Evolutionary conservation across 768 basidiomycete genomes (phyloP).

Genomic region (Russula vinacea): DNA sequence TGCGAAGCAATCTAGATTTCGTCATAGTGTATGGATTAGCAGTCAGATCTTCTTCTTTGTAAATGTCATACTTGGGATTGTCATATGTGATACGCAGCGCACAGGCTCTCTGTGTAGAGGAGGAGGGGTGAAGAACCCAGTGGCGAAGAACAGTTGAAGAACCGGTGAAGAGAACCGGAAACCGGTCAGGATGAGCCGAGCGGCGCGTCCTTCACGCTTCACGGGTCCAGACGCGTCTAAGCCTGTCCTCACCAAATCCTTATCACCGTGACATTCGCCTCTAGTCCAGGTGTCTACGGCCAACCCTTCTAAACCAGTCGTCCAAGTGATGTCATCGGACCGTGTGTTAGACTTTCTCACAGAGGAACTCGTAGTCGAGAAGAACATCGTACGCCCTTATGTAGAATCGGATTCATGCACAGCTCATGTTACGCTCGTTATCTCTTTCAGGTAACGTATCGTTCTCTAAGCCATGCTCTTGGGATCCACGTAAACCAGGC

Average conservation of each 20-base stretch:
- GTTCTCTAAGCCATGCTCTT: conserved; percentile 68
- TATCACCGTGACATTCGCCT: not conserved
- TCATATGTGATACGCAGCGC: too few species aligned
- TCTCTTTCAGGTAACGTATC: conserved; percentile 64
- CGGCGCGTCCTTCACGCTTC: too few species aligned
- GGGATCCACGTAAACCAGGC: conserved; percentile 72
- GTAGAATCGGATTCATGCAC: not conserved
- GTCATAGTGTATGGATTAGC: too few species aligned
- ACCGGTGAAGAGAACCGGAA: too few species aligned
- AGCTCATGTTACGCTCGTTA: not conserved
- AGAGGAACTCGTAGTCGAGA: conserved; percentile 47
- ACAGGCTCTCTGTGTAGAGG: too few species aligned
- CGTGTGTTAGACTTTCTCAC: conserved; percentile 43
- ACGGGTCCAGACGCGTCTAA: too few species aligned
- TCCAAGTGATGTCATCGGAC: conserved; percentile 23
- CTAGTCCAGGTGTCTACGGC: not conserved
- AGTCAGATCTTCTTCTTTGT: too few species aligned
- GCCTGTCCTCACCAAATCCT: not conserved
- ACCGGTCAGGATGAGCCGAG: too few species aligned
- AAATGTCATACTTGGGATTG: too few species aligned
- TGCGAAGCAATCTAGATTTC: too few species aligned
- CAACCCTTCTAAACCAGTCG: not conserved
- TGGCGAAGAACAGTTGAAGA: too few species aligned
- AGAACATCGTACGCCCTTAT: conserved; percentile 41
- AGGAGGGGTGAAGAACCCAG: too few species aligned